Base-by-base conservation (phyloP, 2,329 filamentous ascomycete species). In the Ceratocystis cubensis region DNA sequence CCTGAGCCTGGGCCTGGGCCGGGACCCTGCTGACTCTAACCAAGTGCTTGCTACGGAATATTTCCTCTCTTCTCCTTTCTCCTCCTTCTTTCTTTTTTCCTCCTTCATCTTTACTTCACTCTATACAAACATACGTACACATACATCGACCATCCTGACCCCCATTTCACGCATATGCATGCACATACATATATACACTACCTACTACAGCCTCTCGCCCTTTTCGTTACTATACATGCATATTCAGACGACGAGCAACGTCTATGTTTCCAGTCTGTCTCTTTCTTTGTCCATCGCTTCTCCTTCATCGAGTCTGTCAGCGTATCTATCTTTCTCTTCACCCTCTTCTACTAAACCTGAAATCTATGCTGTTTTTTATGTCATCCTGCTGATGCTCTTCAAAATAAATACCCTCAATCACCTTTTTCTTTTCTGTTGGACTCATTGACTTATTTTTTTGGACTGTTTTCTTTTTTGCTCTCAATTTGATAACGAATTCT, bases 311-410 rank as follows among this genome's bases (percentile, higher is more conserved):
- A 41, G 37, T 41, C 37, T 41, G 37, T 41, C 37, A 41, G 10
- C 37, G 3, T 13, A 48, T 48, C 45, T 20, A 5, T 10, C 45
- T 20, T n/a, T 48, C 45, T 33, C 59, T 20, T 20, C 7, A n/a
- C 28, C 10, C 8, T 20, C 8, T 33, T 20, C 20, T 13, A 3
- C 22, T 33, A 2, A 10, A 28, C 22, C 22, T 3, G 30, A 57
- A 33, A 46, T 63, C 65, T 66, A 62, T 63, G 57, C 59, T 56
- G 57, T 56, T 41, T 37, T 41, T 13, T 56, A 63, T 56, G 57
- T 56, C 57, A 37, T 56, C 25, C 33, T 44, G 53, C 15, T 28
- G 20, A 20, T 44, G 50, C 46, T 48, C 45, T 61, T 33, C 57
- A 61, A 41, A 41, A 41, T 41, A 41, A 61, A 63, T 56, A 66